Percentiles rank a stretch among this genome's conserved stretches.
Conservation (phyloP, 2,329 filamentous ascomycete species). For the Colletotrichum plurivorum region DNA sequence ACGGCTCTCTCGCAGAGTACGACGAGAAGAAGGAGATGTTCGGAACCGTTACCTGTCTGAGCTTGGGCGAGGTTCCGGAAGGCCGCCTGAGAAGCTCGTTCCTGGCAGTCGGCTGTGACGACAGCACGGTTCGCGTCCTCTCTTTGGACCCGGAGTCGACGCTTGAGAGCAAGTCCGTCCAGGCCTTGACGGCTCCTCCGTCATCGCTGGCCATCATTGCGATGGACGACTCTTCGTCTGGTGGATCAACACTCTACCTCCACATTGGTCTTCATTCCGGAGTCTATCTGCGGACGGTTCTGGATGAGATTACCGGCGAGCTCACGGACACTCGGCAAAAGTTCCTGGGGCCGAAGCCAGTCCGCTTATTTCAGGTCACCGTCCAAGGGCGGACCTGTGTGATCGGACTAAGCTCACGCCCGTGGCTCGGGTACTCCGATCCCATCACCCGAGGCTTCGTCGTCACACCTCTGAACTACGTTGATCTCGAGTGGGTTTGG, state of each 20-base stretch:
- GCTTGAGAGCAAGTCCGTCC: constrained; percentile 93
- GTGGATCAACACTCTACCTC: constrained; percentile 89
- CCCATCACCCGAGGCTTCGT: constrained; percentile 89
- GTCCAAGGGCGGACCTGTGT: constrained; percentile 89
- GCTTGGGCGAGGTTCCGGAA: constrained; percentile 91
- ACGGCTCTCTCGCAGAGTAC: constrained; percentile 92
- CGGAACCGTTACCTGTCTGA: constrained; percentile 94
- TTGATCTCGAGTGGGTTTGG: constrained; percentile 92
- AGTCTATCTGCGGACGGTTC: constrained; percentile 93
- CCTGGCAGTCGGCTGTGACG: constrained; percentile 95
- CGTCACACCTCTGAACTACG: constrained; percentile 91
- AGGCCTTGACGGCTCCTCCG: constrained; percentile 91
- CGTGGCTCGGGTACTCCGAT: constrained; percentile 97
- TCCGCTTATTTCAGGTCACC: constrained; percentile 91
- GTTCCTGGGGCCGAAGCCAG: constrained; percentile 91
- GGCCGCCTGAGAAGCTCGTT: constrained; percentile 92
- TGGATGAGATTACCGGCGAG: constrained; percentile 96
- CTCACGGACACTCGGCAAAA: constrained; percentile 94
- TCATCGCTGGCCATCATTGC: constrained; percentile 92
- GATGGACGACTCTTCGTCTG: constrained; percentile 94
- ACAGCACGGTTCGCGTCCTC: constrained; percentile 93
- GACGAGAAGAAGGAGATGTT: constrained; percentile 96
- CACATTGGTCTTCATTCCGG: constrained; percentile 97
- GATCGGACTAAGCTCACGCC: constrained; percentile 89
- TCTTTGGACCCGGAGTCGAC: constrained; percentile 92